These are phyloP conservation scores for Diatrype stigma DNA, from an alignment of 2,329 filamentous ascomycete genomes.

Conservation along the genomic window DNA sequence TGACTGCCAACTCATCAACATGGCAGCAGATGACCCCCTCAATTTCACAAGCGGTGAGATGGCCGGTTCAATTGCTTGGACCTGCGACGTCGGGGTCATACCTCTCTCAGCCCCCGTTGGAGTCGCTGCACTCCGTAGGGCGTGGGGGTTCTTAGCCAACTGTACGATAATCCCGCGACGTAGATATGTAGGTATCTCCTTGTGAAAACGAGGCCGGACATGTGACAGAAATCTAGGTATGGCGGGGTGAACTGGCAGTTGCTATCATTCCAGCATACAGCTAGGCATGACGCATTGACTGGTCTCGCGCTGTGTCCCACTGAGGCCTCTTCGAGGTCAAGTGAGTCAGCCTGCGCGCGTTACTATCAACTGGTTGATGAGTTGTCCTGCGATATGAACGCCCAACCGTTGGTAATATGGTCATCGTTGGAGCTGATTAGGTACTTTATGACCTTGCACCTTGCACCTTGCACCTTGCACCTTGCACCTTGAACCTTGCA, in stretches of 20 bases:
- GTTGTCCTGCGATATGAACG: background rate
- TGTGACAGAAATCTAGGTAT: background rate
- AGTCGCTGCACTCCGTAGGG: background rate
- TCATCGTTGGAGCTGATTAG: background rate
- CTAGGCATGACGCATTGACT: background rate
- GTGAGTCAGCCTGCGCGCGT: background rate
- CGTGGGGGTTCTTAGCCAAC: background rate
- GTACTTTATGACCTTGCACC: background rate
- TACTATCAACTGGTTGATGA: background rate
- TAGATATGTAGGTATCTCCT: background rate
- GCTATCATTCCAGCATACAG: background rate
- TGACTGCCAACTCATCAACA: conserved; percentile 22
- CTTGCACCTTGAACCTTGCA: no score
- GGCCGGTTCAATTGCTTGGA: conserved; percentile 10
- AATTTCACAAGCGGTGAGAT: conserved; percentile 18
- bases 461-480: no score
- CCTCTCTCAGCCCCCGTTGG: background rate
- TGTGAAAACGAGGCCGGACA: background rate
- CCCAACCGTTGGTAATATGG: background rate
- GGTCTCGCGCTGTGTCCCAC: background rate
- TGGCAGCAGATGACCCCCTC: conserved; percentile 18
- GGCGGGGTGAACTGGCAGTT: background rate
- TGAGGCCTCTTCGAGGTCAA: background rate
- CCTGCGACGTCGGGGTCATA: conserved; percentile 1
- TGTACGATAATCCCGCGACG: background rate